Base-by-base conservation (phyloP, 2,329 filamentous ascomycete genomes). In the Paecilomyces sp. region DNA sequence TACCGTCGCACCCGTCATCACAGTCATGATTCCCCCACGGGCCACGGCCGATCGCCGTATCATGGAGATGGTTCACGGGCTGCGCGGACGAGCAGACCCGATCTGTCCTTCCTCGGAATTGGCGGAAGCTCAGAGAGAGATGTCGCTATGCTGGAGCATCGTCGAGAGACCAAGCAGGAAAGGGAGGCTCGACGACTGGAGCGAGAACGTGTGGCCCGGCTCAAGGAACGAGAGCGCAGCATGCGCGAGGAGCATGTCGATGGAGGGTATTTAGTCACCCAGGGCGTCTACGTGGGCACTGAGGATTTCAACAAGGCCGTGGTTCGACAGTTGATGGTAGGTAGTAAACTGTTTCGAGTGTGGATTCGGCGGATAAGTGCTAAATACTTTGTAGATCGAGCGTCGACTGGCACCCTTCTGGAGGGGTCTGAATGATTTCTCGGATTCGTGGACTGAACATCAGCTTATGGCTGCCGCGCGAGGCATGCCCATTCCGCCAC, bases 251-350 rank as follows among this genome's bases (percentile, higher is more conserved):
- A 99, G 72, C 86, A 92, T 73, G 89, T 97, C 2, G 94, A 99
- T 74, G 94, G 94, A 22, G 94, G 94, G 24, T 99, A 88, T 77
- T 79, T 99, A 55, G 94, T 99, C 33, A 99, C 94, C 0, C 85
- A 96, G 71, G 94, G 94, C 36, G 90, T 92, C 56, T 99, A 99
- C 71, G 93, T 91, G 24, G 92, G 93, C 0, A 80, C 86, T 0
- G 94, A 99, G 75, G 94, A 99, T 75, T 99, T 93, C 73, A 96
- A 86, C 80, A 97, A 97, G 75, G 79, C 84, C 18, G 80, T 91
- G 55, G 93, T 97, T 59, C 86, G 94, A 65, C 92, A 96, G 73
- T 79, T 99, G 58, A 93, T 94, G 88, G 92, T 96, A 82, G 70
- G 78, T 68, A 31, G 24, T 51, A 24, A 24, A 25, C 36, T 33